Evolutionary conservation across 768 basidiomycete species (phyloP).

Genomic region (Termitomyces sp.): DNA sequence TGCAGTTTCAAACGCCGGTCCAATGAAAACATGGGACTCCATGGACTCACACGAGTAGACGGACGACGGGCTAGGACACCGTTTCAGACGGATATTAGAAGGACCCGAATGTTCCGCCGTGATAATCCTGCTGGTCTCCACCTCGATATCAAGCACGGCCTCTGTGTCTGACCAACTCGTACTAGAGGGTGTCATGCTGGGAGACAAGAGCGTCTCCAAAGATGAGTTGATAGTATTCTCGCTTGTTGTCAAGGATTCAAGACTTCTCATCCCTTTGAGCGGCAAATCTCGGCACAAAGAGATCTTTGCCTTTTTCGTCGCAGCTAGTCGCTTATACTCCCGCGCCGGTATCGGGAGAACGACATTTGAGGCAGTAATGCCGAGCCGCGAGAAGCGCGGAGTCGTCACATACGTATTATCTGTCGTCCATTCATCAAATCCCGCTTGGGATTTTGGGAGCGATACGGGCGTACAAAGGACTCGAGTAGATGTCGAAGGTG

Average conservation of each 20-base stretch:
- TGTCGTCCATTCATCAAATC: conserved; percentile 31
- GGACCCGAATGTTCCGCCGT: not conserved
- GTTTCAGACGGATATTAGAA: not conserved
- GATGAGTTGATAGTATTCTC: conserved; percentile 5
- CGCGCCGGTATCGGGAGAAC: conserved; percentile 37
- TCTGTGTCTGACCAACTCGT: conserved; percentile 2
- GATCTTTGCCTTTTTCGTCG: conserved; percentile 12
- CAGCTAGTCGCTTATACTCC: conserved; percentile 17
- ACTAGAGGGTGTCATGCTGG: not conserved
- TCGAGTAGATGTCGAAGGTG: not conserved
- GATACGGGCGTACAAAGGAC: not conserved
- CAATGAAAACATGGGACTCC: not conserved
- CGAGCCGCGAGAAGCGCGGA: conserved; percentile 35
- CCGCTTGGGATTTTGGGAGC: conserved; percentile 3
- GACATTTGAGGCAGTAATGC: conserved; percentile 25
- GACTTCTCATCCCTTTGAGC: not conserved
- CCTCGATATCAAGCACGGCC: not conserved
- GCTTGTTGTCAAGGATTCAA: not conserved
- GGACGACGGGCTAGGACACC: not conserved
- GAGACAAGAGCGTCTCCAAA: conserved; percentile 2
- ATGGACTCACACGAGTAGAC: not conserved
- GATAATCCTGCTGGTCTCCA: not conserved
- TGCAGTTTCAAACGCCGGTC: not conserved
- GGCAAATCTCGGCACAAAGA: not conserved
- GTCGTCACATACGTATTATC: conserved; percentile 26